A percentile compares a stretch with the other conserved stretches of the same genome.
phyloP scores from a whole-genome alignment of 495 filamentous ascomycete genomes.

The Aspergillus ostianus region DNA sequence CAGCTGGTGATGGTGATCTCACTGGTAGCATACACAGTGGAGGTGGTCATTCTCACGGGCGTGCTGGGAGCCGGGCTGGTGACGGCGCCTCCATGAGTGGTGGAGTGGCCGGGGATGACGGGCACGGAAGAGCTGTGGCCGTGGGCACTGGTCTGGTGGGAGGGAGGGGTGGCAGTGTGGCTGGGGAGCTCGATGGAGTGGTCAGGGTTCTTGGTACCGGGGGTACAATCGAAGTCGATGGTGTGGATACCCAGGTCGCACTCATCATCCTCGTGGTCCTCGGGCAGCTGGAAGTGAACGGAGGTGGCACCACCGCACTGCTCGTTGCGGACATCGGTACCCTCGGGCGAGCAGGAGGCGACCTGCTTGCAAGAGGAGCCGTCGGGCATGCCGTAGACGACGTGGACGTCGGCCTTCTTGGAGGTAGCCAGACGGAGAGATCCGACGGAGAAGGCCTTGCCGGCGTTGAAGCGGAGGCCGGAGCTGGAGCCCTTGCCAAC shows the following conservation, averaged over 20 bases:
- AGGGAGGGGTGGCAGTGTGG: conserved; percentile 18
- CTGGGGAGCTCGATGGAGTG: conserved; percentile 16
- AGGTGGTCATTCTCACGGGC: conserved; percentile 44
- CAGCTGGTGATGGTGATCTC: conserved; percentile 59
- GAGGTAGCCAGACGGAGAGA: conserved; percentile 69
- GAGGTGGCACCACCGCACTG: conserved; percentile 89
- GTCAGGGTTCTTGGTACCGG: conserved; percentile 31
- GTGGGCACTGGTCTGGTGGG: conserved; percentile 1
- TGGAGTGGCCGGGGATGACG: conserved; percentile 11
- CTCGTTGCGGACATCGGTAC: conserved; percentile 69
- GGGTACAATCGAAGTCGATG: conserved; percentile 78
- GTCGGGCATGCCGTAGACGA: conserved; percentile 81
- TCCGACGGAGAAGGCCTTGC: conserved; percentile 69
- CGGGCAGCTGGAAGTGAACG: conserved; percentile 72
- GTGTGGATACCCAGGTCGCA: conserved; percentile 74
- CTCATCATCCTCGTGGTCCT: conserved; percentile 44
- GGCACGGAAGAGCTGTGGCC: conserved; percentile 15
- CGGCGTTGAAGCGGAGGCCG: conserved; percentile 55
- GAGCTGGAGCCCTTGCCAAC: conserved; percentile 42
- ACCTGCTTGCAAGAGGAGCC: conserved; percentile 75
- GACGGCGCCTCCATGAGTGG: conserved; percentile 2
- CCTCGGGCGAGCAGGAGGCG: conserved; percentile 58
- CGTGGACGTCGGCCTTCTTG: conserved; percentile 72
- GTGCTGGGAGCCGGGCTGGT: conserved; percentile 11
- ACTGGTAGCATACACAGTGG: conserved; percentile 58